These are phyloP conservation scores for Diaporthe aspalathi DNA, from an alignment of 2,329 filamentous ascomycete genomes.

Conservation along the genomic window DNA sequence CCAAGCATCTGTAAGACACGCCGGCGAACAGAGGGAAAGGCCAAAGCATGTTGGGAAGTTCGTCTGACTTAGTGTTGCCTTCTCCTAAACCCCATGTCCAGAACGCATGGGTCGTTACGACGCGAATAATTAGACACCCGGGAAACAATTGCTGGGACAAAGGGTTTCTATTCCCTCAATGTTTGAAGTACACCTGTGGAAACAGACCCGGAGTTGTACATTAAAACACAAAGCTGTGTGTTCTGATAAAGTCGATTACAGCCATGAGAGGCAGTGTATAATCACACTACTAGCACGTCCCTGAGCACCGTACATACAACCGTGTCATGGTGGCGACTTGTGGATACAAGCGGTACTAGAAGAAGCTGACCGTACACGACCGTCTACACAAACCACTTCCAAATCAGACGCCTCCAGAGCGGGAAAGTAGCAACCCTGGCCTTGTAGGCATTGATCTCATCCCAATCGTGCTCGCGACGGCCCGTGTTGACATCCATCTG, in stretches of 20 bases:
- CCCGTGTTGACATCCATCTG: conserved; percentile 77
- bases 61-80: not conserved
- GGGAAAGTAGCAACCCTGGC: conserved; percentile 58
- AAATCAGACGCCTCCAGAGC: conserved; percentile 55
- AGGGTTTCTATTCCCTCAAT: not conserved
- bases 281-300: not conserved
- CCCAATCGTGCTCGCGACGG: conserved; percentile 72
- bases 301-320: not conserved
- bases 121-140: not conserved
- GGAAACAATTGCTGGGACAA: not conserved
- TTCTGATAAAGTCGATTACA: not conserved
- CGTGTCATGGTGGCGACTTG: not conserved
- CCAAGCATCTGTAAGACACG: not conserved
- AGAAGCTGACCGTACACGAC: no score
- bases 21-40: no score
- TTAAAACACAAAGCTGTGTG: not conserved
- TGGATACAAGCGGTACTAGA: not conserved
- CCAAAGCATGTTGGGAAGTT: no score
- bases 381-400: conserved; percentile 46
- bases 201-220: not conserved
- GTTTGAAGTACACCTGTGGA: not conserved
- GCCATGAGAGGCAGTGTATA: not conserved
- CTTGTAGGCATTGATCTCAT: conserved; percentile 62
- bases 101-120: not conserved
- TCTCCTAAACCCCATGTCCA: not conserved